Evolutionary conservation across 1,139 yeast genomes (phyloP), one percentile per base, ranked within the genome.

Genomic region (Suhomyces terraborum): DNA sequence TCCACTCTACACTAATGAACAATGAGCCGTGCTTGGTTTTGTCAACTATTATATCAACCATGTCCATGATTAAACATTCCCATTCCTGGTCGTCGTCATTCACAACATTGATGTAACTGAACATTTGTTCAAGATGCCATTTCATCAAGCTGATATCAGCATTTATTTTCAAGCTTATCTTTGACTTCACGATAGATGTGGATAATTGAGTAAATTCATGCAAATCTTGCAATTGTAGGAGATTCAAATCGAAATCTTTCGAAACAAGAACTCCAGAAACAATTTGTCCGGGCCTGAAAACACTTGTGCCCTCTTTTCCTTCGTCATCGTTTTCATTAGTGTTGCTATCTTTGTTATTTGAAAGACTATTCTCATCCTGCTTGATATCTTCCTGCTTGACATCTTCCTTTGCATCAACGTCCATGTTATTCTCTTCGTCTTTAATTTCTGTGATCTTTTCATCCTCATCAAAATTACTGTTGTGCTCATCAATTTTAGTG

Each of bases 121-220:
- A 93, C 98, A 94, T 93, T 59, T 91, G 98, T 47, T 86, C 82
- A 47, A 93, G 75, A 59, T 93, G 98, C 88, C 95, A 93, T 49
- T 79, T 77, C 46, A 94, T 79, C 45, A 93, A 71, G 34, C 87
- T 85, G 22, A 87, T 77, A 36, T 86, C 88, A 4, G 97, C 95
- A 58, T 84, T 82, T 36, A 94, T 87, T 41, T 79, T 77, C 23
- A 93, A 67, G 12, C 82, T 75, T 58, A 91, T 96, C 49, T 86
- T 78, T 49, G 95, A 95, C 54, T 83, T 83, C 20, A 93, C 82
- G 9, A 86, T 77, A 2, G 96, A 87, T 0, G 98, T 87, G 0
- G 95, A 83, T 43, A 93, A 71, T 41, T 88, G 94, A 0, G 96
- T 82, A 55, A 82, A 91, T 54, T 91, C 98, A 56, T 93, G 84